Conservation (phyloP, 768 basidiomycete genomes). For the Pleurotus sapidus region DNA sequence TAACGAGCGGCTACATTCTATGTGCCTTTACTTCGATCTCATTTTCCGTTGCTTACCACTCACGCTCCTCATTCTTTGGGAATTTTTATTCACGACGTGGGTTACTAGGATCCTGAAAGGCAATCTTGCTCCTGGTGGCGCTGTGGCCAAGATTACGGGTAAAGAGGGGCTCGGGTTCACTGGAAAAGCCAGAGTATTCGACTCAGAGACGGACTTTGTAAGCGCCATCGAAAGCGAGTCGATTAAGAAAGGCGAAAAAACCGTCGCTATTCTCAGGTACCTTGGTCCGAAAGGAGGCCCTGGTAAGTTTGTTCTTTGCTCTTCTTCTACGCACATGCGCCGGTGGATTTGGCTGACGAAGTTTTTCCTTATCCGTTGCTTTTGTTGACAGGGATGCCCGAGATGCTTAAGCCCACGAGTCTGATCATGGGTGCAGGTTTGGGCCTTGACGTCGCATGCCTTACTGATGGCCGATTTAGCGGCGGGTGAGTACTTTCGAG, state of each 20-base stretch:
- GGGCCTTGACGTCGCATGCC: slow-evolving; percentile 91
- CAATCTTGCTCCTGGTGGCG: slow-evolving; percentile 91
- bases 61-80: slow-evolving; percentile 1
- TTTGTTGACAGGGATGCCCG: slow-evolving; percentile 80
- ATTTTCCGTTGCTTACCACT: not conserved
- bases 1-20: slow-evolving; percentile 8
- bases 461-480: slow-evolving; percentile 97
- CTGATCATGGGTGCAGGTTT: slow-evolving; percentile 98
- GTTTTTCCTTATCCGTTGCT: slow-evolving; percentile 12
- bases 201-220: slow-evolving; percentile 85
- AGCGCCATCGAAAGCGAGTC: slow-evolving; percentile 84
- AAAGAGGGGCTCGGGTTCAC: slow-evolving; percentile 90
- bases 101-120: slow-evolving; percentile 76
- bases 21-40: not conserved
- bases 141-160: slow-evolving; percentile 96
- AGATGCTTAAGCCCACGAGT: slow-evolving; percentile 98
- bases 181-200: slow-evolving; percentile 91
- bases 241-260: slow-evolving; percentile 95
- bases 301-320: slow-evolving; percentile 46
- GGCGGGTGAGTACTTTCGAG: slow-evolving; percentile 70
- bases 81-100: not conserved
- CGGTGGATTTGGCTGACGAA: not conserved
- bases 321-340: not conserved
- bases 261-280: slow-evolving; percentile 91
- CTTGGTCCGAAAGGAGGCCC: slow-evolving; percentile 97